phyloP scores from a whole-genome alignment of 768 basidiomycete genomes.

The Pulveroboletus ravenelii region DNA sequence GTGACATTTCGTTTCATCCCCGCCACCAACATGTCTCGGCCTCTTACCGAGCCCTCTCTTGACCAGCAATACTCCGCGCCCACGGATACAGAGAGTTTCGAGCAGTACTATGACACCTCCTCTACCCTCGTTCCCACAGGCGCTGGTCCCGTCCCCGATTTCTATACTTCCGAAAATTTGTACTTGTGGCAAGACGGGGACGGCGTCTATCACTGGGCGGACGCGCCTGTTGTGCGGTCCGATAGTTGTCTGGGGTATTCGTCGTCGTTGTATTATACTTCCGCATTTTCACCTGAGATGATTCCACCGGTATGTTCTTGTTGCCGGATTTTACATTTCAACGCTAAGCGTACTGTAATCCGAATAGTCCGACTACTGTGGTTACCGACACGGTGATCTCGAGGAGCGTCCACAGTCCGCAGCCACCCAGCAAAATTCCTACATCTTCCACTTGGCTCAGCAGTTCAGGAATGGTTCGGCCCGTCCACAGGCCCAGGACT shows the following conservation, averaged over 20 bases:
- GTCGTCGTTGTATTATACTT: slow-evolving; percentile 10
- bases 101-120: slow-evolving; percentile 23
- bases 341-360: slow-evolving; percentile 1
- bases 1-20: slow-evolving; percentile 16
- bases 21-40: slow-evolving; percentile 21
- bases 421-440: slow-evolving; percentile 15
- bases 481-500: slow-evolving; percentile 27
- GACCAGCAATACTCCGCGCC: slow-evolving; percentile 17
- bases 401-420: slow-evolving; percentile 10
- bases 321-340: neutral
- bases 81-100: slow-evolving; percentile 9
- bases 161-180: slow-evolving; percentile 26
- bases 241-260: slow-evolving; percentile 21
- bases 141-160: slow-evolving; percentile 15
- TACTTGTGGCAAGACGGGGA: slow-evolving; percentile 26
- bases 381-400: slow-evolving; percentile 15
- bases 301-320: slow-evolving; percentile 16
- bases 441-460: slow-evolving; percentile 22
- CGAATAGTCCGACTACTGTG: slow-evolving; percentile 15
- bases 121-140: slow-evolving; percentile 13
- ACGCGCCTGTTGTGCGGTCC: slow-evolving; percentile 23
- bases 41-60: slow-evolving; percentile 17
- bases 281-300: slow-evolving; percentile 14
- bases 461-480: slow-evolving; percentile 16
- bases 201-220: slow-evolving; percentile 26